phyloP scores from a whole-genome alignment of 495 filamentous ascomycete genomes.

The Penicillium atrosanguineum region DNA sequence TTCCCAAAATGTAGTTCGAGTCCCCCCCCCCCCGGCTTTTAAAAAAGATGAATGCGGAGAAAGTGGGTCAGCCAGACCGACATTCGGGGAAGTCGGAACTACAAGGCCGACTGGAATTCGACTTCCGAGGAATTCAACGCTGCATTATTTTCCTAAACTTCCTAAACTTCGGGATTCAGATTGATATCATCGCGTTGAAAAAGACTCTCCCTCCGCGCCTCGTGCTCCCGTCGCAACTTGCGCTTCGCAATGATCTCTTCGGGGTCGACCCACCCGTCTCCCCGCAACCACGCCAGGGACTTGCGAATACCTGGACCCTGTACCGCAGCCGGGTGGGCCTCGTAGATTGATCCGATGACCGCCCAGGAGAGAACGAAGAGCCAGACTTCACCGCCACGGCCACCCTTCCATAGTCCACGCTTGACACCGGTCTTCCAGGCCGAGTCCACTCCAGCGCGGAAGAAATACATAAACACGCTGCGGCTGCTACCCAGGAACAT shows the following conservation, averaged over 20 bases:
- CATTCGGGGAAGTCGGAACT: conserved; percentile 20
- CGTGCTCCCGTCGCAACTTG: conserved; percentile 32
- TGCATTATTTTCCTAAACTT: too few relatives aligned
- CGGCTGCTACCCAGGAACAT: conserved; percentile 68
- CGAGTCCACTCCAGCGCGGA: conserved; percentile 70
- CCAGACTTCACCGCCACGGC: conserved; percentile 78
- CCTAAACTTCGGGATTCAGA: too few relatives aligned
- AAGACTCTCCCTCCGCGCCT: conserved; percentile 9
- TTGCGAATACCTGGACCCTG: conserved; percentile 67
- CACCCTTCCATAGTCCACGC: conserved; percentile 74
- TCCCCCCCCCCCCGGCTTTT: conserved; percentile 11
- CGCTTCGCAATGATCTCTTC: conserved; percentile 33
- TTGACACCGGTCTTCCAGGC: conserved; percentile 91
- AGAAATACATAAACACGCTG: conserved; percentile 63
- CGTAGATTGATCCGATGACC: conserved; percentile 74
- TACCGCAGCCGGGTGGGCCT: conserved; percentile 64
- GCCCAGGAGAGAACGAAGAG: conserved; percentile 76
- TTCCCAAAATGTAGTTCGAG: background rate
- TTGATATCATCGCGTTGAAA: background rate
- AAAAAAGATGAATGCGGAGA: conserved; percentile 16
- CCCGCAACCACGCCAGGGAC: conserved; percentile 69
- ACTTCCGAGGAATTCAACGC: background rate
- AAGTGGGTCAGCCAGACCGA: background rate
- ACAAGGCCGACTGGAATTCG: background rate
- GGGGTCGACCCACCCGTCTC: conserved; percentile 60